Base-by-base conservation (phyloP, 208 protist genomes). In the Naegleria gruberi region DNA sequence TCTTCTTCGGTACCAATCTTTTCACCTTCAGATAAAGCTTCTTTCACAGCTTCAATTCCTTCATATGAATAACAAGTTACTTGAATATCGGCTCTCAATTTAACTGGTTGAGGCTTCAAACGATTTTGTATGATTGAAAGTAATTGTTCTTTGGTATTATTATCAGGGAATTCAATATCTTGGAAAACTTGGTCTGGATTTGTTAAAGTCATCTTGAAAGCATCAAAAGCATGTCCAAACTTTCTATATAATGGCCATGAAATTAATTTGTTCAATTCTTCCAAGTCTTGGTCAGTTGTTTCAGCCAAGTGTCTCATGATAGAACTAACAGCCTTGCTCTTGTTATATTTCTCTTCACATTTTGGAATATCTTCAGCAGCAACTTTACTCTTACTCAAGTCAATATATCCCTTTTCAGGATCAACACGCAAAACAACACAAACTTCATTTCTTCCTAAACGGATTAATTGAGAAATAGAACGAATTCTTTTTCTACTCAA, bases 341-440 rank as follows among this genome's bases (percentile, higher is more conserved):
- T 98, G 89, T 96, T 97, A 93, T 96, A 99, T 51, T 95, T 93
- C 44, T 97, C 96, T 89, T 99, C 97, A 91, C 96, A 97, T 51
- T 97, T 95, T 73, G 94, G 94, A 51, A 98, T 95, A 65, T 99
- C 98, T 87, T 98, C 97, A 43, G 94, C 93, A 6, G 96, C 98
- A 51, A 99, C 98, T 86, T 94, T 92, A 37, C 47, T 83, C 42
- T 87, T 88, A 40, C 40, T 51, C 23, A 88, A 77, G 73, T 85
- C 89, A 40, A 90, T 77, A 84, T 90, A 90, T 46, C 89, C 89
- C 92, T 99, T 99, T 51, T 99, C 98, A 91, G 97, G 95, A 92
- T 99, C 99, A 82, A 99, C 98, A 92, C 98, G 96, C 82, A 99
- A 95, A 19, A 99, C 98, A 90, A 99, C 95, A 4, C 98, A 97